These are phyloP conservation scores for Diaporthe longicolla DNA, from an alignment of 2,329 filamentous ascomycete genomes.

Conservation along the genomic window DNA sequence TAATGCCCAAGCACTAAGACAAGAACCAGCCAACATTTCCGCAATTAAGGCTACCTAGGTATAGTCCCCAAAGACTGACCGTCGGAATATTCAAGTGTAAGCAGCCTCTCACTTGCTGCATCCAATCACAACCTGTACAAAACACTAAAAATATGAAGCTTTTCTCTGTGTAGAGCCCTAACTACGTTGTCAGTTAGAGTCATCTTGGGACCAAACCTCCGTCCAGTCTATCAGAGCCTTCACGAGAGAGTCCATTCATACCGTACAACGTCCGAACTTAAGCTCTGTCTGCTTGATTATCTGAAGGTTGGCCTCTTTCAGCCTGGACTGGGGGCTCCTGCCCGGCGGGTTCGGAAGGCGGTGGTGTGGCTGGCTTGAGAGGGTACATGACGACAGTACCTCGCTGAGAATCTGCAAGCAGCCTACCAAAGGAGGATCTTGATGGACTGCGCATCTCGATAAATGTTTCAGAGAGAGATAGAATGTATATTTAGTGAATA, in stretches of 20 bases:
- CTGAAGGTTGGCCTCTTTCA: not conserved
- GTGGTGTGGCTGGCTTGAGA: not conserved
- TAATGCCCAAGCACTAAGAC: not conserved
- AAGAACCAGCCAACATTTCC: not conserved
- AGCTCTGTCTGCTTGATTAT: too few species aligned
- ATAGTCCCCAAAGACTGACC: not conserved
- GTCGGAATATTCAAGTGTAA: not conserved
- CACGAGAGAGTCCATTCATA: too few species aligned
- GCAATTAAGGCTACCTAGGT: not conserved
- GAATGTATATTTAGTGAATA: too few species aligned
- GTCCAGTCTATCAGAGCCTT: not conserved
- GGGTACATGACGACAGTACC: not conserved
- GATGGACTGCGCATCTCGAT: not conserved
- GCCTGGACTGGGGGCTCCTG: rapidly evolving
- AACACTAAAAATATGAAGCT: not conserved
- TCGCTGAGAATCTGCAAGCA: not conserved
- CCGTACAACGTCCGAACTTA: not conserved
- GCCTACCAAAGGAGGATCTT: not conserved
- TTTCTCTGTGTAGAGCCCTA: not conserved
- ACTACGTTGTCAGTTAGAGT: not conserved
- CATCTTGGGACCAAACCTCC: too few species aligned
- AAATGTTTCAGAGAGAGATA: not conserved
- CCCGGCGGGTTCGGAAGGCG: not conserved
- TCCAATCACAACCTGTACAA: not conserved
- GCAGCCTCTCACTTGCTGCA: not conserved